A percentile compares a stretch with the other conserved stretches of the same genome.
Evolutionary conservation across 2,329 filamentous ascomycete species (phyloP).

Genomic region (Xylariaceae sp.): DNA sequence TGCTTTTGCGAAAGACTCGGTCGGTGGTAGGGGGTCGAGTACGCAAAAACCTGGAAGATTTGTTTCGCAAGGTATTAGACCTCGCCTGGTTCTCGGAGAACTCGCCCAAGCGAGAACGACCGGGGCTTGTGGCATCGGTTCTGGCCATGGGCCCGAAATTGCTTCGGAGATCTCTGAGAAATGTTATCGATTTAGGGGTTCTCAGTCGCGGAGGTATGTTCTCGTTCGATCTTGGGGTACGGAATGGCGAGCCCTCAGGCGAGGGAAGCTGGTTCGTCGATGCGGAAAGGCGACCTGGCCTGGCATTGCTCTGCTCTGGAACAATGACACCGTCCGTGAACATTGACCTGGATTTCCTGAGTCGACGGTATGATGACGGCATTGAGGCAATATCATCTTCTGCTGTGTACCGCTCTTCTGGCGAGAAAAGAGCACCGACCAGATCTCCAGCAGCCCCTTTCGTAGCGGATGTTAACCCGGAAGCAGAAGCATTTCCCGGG

Average conservation of each 20-base stretch:
- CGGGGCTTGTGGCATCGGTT: slow-evolving; percentile 4
- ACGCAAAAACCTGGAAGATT: slow-evolving; percentile 41
- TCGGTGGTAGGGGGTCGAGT: slow-evolving; percentile 33
- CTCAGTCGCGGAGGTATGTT: slow-evolving; percentile 33
- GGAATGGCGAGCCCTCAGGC: neutral
- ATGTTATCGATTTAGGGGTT: slow-evolving; percentile 51
- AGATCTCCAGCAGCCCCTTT: slow-evolving; percentile 32
- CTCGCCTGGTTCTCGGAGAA: slow-evolving; percentile 2
- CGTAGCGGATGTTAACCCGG: slow-evolving; percentile 25
- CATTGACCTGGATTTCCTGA: slow-evolving; percentile 54
- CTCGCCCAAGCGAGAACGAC: slow-evolving; percentile 3
- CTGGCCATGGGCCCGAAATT: slow-evolving; percentile 4
- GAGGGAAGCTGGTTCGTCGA: slow-evolving; percentile 11
- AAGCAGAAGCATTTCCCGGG: slow-evolving; percentile 18
- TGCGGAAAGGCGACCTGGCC: slow-evolving; percentile 8
- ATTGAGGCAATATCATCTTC: slow-evolving; percentile 45
- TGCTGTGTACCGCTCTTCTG: slow-evolving; percentile 40
- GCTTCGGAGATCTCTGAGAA: slow-evolving; percentile 34
- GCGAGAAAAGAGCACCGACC: slow-evolving; percentile 33
- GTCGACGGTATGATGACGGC: slow-evolving; percentile 42
- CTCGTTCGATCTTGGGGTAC: slow-evolving; percentile 19
- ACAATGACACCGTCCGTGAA: slow-evolving; percentile 34
- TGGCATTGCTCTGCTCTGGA: neutral
- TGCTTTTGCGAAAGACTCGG: slow-evolving; percentile 36
- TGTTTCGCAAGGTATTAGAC: slow-evolving; percentile 28